Conservation (phyloP, 345 rosid species). For the Hypericum androsaemum region DNA sequence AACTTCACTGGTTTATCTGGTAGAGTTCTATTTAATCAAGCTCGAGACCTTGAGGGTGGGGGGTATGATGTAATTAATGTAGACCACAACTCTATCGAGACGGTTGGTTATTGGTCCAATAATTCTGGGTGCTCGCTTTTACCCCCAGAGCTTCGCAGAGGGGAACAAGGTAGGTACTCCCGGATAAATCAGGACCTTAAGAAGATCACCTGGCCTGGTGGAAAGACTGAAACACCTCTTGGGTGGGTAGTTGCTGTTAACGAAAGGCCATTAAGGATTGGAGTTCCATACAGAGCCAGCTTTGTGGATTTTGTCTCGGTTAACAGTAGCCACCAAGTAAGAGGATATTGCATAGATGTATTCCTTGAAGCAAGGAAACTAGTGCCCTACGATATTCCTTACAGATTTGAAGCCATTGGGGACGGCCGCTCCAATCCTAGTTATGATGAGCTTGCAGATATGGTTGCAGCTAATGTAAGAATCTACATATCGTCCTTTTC, state of each 20-base stretch:
- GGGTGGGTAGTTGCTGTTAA: conserved; percentile 71
- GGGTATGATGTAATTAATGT: conserved; percentile 78
- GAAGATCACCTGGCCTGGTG: conserved; percentile 74
- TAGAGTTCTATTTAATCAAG: conserved; percentile 43
- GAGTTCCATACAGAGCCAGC: conserved; percentile 72
- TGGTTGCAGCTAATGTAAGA: conserved; percentile 57
- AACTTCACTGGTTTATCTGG: conserved; percentile 76
- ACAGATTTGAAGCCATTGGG: conserved; percentile 50
- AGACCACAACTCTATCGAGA: conserved; percentile 25
- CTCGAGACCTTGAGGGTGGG: conserved; percentile 31
- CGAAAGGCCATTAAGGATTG: conserved; percentile 60
- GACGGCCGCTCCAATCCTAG: conserved; percentile 61
- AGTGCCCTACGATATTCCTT: conserved; percentile 66
- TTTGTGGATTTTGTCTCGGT: conserved; percentile 59
- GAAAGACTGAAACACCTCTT: conserved; percentile 50
- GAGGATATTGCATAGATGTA: conserved; percentile 72
- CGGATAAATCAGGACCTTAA: conserved; percentile 37
- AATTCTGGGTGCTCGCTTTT: conserved; percentile 41
- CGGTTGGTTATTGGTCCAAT: conserved; percentile 68
- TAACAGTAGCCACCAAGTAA: conserved; percentile 32
- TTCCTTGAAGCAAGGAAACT: conserved; percentile 57
- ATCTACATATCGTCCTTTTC: conserved; percentile 2
- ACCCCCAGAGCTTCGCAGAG: conserved; percentile 32
- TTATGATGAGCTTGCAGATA: conserved; percentile 38
- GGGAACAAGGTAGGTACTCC: conserved; percentile 18